Percentiles rank a stretch among this genome's conserved stretches.
These are phyloP conservation scores for Nakazawaea wickerhamii DNA, from an alignment of 805 yeast species.

Conservation along the genomic window DNA sequence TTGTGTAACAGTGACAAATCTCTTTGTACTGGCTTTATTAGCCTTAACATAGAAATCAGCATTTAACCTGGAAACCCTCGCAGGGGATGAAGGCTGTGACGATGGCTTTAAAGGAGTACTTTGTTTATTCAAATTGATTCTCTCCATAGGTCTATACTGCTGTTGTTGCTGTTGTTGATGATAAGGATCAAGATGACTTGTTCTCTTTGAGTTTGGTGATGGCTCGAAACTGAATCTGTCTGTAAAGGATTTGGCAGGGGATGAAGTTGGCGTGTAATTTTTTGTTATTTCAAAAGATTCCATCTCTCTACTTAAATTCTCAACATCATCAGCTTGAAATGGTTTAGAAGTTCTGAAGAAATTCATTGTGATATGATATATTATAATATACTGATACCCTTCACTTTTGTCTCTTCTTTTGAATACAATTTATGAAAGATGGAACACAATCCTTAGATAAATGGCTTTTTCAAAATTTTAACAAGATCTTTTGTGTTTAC, in stretches of 20 bases:
- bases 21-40: conserved; percentile 67
- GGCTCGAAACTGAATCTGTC: conserved; percentile 18
- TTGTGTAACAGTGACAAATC: conserved; percentile 88
- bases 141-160: conserved; percentile 18
- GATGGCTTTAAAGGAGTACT: conserved; percentile 27
- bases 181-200: conserved; percentile 13
- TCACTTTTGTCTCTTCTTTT: no score
- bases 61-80: conserved; percentile 21
- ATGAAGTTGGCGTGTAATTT: conserved; percentile 9
- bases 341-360: conserved; percentile 7
- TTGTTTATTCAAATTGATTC: conserved; percentile 37
- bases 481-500: conserved; percentile 3
- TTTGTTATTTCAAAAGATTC: conserved; percentile 11
- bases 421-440: no score
- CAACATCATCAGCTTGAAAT: conserved; percentile 10
- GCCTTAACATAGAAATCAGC: conserved; percentile 54
- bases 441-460: not conserved
- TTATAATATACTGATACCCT: not conserved
- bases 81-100: conserved; percentile 20
- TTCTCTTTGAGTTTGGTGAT: conserved; percentile 16
- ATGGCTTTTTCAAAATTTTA: not conserved
- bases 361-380: conserved; percentile 12
- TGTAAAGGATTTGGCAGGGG: conserved; percentile 12
- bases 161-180: conserved; percentile 11
- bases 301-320: conserved; percentile 13